phyloP scores from a whole-genome alignment of 208 protist genomes.

The Acanthamoeba polyphaga region DNA sequence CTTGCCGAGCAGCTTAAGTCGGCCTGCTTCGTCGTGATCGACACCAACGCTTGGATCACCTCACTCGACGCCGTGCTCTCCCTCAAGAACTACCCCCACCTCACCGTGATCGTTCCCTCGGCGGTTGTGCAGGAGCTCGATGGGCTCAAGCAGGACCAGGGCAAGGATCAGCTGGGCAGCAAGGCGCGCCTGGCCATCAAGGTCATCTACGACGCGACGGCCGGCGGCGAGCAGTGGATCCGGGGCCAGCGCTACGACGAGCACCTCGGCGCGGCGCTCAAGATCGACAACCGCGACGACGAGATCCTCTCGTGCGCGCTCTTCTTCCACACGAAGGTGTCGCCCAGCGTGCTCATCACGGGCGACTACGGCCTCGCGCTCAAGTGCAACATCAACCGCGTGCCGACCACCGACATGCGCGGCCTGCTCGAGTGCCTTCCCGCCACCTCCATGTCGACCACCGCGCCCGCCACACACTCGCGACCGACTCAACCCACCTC shows the following conservation, averaged over 20 bases:
- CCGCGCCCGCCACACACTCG: neutral
- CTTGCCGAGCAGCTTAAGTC: conserved; percentile 23
- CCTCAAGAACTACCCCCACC: neutral
- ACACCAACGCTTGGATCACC: conserved; percentile 44
- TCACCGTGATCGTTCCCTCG: conserved; percentile 33
- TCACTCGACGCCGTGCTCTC: conserved; percentile 23
- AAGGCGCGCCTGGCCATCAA: conserved; percentile 38
- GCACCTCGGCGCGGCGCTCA: neutral
- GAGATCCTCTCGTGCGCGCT: conserved; percentile 58
- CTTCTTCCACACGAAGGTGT: conserved; percentile 2
- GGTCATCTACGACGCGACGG: conserved; percentile 23
- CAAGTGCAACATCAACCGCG: conserved; percentile 26
- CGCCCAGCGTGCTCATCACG: conserved; percentile 18
- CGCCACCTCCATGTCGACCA: neutral
- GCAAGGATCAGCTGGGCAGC: neutral
- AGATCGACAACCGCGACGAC: conserved; percentile 27
- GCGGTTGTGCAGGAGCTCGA: conserved; percentile 51
- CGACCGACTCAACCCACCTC: neutral
- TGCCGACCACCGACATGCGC: conserved; percentile 47
- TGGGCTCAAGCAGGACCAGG: conserved; percentile 36
- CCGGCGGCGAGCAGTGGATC: neutral
- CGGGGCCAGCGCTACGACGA: conserved; percentile 21
- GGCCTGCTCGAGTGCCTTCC: conserved; percentile 2
- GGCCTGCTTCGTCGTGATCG: conserved; percentile 20
- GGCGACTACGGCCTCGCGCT: conserved; percentile 41